Base-by-base conservation (phyloP, 768 basidiomycete species). In the Leucocoprinus leucothites region DNA sequence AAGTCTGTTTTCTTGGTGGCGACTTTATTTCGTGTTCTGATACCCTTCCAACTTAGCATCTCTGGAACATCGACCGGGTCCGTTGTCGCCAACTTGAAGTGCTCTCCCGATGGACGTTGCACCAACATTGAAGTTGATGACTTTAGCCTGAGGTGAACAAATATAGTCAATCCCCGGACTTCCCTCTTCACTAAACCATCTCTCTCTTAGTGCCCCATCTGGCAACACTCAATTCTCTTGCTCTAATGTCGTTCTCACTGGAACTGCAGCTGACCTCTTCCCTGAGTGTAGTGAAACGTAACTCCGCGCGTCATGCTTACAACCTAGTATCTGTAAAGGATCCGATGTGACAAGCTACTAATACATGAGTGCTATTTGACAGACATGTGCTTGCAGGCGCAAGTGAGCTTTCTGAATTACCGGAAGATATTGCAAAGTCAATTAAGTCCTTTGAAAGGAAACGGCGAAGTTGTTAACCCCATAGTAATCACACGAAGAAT, bases 61-160 rank as follows among this genome's bases (percentile, higher is more conserved):
- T 76, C 78, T 9, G 85, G 85, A 0, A 82, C 81, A 3, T 78
- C 79, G 1, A 82, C 81, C 0, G 75, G 79, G 11, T 67, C 76
- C 6, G 73, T 75, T 3, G 84, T 86, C 1, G 84, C 81, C 3
- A 70, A 71, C 13, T 68, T 86, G 41, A 68, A 73, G 26, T 87
- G 85, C 64, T 85, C 83, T 6, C 81, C 80, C 0, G 81, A 74
- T 57, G 71, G 71, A 34, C 74, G 80, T 19, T 83, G 81, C 69
- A 71, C 62, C 24, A 60, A 80, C 52, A 73, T 83, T 60, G 77
- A 71, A 46, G 73, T 82, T 16, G 73, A 77, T 57, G 65, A 77
- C 48, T 58, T 82, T n/a, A 61, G 60, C 9, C 72, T 82, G 5
- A 63, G 73, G 81, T 82, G 57, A 54, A 76, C 71, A 11, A 46